These are phyloP conservation scores for Sequoiadendron giganteum DNA, from an alignment of 75 land plant species.

Conservation along the genomic window DNA sequence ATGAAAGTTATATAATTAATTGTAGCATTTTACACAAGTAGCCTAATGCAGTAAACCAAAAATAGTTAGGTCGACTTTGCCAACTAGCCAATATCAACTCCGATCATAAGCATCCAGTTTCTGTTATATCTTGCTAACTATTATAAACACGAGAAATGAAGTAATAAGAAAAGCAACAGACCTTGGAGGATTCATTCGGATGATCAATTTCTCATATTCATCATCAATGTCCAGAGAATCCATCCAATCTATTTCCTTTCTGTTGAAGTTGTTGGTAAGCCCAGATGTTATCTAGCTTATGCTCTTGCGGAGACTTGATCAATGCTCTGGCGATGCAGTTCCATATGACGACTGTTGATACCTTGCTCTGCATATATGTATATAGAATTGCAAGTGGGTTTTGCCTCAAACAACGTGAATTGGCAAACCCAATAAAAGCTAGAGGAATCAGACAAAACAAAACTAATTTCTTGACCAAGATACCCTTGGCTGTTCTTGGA, in stretches of 20 bases:
- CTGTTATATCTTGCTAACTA: no score
- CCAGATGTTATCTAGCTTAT: neutral
- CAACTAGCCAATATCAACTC: no score
- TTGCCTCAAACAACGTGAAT: slow-evolving; percentile 2
- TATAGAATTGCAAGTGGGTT: neutral
- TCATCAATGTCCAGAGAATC: slow-evolving; percentile 33
- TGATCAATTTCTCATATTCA: slow-evolving; percentile 69
- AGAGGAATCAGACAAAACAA: neutral
- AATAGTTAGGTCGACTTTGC: neutral
- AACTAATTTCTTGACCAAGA: neutral
- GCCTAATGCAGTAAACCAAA: neutral
- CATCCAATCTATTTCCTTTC: slow-evolving; percentile 39
- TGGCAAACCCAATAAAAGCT: neutral
- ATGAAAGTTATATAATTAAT: neutral
- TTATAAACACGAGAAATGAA: neutral
- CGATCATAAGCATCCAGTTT: no score
- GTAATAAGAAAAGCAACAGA: slow-evolving; percentile 10
- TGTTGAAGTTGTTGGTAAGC: neutral
- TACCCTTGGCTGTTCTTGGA: neutral
- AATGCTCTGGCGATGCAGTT: neutral
- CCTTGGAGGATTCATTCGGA: slow-evolving; percentile 83
- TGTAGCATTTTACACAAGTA: neutral
- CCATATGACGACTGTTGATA: neutral
- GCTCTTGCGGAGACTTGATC: neutral
- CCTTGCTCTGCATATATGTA: neutral